These are phyloP conservation scores for Mycena alexandri DNA, from an alignment of 768 basidiomycete species.

Conservation along the genomic window DNA sequence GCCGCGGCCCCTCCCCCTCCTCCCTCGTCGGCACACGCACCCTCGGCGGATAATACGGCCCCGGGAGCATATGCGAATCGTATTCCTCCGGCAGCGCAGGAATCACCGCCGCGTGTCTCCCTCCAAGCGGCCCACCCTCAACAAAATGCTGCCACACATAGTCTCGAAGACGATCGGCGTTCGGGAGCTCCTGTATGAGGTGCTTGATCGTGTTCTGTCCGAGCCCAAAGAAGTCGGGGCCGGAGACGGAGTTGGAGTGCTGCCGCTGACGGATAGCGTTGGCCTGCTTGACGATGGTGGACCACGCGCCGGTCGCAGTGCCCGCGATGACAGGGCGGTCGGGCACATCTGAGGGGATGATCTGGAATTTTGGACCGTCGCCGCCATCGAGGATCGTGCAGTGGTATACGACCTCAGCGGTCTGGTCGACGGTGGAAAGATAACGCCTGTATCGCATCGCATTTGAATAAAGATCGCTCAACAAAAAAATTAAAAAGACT, in stretches of 20 bases:
- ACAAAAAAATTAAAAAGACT: slow-evolving; percentile 35
- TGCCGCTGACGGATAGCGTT: slow-evolving; percentile 85
- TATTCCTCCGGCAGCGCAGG: slow-evolving; percentile 85
- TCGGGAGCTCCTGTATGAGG: slow-evolving; percentile 86
- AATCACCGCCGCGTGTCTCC: slow-evolving; percentile 85
- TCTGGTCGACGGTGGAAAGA: slow-evolving; percentile 79
- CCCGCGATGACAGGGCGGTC: slow-evolving; percentile 83
- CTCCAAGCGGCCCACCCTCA: slow-evolving; percentile 88
- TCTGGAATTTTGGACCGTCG: slow-evolving; percentile 89
- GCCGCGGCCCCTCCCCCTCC: slow-evolving; percentile 2
- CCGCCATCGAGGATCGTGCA: slow-evolving; percentile 90
- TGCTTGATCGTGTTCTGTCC: slow-evolving; percentile 92
- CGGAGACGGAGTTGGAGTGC: slow-evolving; percentile 89
- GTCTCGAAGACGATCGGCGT: slow-evolving; percentile 77
- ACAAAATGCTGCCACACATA: slow-evolving; percentile 91
- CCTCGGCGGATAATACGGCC: slow-evolving; percentile 57
- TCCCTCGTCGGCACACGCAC: not conserved
- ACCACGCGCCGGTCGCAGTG: slow-evolving; percentile 92
- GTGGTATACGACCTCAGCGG: slow-evolving; percentile 77
- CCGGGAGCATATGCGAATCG: slow-evolving; percentile 61
- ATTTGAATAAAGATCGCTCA: slow-evolving; percentile 17
- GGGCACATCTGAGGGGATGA: slow-evolving; percentile 78
- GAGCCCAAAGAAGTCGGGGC: slow-evolving; percentile 90
- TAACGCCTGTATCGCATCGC: slow-evolving; percentile 67
- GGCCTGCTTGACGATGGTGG: slow-evolving; percentile 84